Evolutionary conservation across 495 filamentous ascomycete genomes (phyloP).

Genomic region (Acidiella bohemica): DNA sequence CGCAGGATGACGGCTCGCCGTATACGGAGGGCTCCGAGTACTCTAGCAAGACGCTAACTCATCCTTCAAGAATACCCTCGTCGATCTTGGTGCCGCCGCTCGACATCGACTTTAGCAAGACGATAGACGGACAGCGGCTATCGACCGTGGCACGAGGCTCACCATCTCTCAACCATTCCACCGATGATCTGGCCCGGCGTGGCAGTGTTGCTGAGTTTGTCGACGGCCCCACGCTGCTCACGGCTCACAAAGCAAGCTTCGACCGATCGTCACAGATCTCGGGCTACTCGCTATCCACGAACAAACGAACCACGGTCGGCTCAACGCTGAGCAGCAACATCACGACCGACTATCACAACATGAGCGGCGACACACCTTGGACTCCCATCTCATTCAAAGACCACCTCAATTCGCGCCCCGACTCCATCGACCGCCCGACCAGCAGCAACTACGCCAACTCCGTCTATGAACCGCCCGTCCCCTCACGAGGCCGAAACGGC

Average conservation of each 20-base stretch:
- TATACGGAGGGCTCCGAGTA: constrained; percentile 12
- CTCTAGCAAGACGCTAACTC: constrained; percentile 4
- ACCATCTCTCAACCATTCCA: constrained; percentile 14
- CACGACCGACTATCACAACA: constrained; percentile 36
- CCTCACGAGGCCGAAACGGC: constrained; percentile 15
- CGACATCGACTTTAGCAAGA: constrained; percentile 19
- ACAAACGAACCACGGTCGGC: constrained; percentile 31
- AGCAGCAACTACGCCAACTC: constrained; percentile 52
- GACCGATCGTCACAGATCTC: constrained; percentile 14
- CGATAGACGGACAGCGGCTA: constrained; percentile 15
- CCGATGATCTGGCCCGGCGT: constrained; percentile 12
- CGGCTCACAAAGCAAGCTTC: too few species aligned
- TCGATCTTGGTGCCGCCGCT: constrained; percentile 16
- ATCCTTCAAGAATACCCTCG: constrained; percentile 13
- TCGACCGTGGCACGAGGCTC: constrained; percentile 14
- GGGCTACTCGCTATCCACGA: constrained; percentile 22
- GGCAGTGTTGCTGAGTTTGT: constrained; percentile 10
- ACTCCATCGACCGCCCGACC: constrained; percentile 34
- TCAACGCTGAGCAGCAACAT: constrained; percentile 49
- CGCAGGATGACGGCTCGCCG: neutral
- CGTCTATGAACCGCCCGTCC: constrained; percentile 18
- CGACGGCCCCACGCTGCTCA: constrained; percentile 15
- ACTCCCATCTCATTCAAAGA: constrained; percentile 13
- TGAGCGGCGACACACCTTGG: constrained; percentile 29
- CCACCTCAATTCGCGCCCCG: constrained; percentile 34